Conservation (phyloP, 495 filamentous ascomycete species). For the Parathielavia hyrcaniae region DNA sequence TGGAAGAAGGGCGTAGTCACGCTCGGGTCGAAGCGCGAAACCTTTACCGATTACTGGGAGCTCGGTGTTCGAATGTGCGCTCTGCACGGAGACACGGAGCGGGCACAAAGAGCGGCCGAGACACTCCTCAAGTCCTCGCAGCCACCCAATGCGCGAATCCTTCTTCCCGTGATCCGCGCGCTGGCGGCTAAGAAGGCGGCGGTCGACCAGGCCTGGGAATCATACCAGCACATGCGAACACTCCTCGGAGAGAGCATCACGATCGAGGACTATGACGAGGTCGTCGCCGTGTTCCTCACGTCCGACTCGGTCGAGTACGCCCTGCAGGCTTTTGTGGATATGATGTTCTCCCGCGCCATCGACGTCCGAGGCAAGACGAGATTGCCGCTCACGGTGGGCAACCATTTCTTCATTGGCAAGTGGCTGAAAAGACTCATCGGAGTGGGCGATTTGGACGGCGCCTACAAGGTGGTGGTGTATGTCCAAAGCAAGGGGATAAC, state of each 20-base stretch:
- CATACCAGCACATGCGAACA: constrained; percentile 57
- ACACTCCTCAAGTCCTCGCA: constrained; percentile 50
- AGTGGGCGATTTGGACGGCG: constrained; percentile 61
- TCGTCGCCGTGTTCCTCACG: constrained; percentile 58
- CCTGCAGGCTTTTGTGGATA: constrained; percentile 70
- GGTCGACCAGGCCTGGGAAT: constrained; percentile 55
- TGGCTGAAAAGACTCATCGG: constrained; percentile 78
- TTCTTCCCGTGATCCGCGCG: constrained; percentile 60
- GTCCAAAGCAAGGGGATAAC: constrained; percentile 60
- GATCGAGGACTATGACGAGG: constrained; percentile 67
- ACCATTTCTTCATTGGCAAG: constrained; percentile 73
- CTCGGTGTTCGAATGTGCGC: constrained; percentile 65
- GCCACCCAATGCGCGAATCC: constrained; percentile 48
- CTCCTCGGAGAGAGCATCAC: constrained; percentile 56
- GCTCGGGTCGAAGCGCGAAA: constrained; percentile 48
- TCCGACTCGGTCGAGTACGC: constrained; percentile 55
- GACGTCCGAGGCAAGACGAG: constrained; percentile 38
- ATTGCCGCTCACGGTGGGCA: constrained; percentile 58
- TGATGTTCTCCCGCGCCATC: constrained; percentile 63
- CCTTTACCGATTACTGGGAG: constrained; percentile 54
- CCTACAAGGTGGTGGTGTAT: constrained; percentile 58
- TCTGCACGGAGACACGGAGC: constrained; percentile 52
- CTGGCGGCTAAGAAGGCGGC: constrained; percentile 32
- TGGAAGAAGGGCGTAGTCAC: constrained; percentile 56
- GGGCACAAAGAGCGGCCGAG: constrained; percentile 57